These are phyloP conservation scores for Psilocybe azurescens DNA, from an alignment of 768 basidiomycete genomes.

Conservation along the genomic window DNA sequence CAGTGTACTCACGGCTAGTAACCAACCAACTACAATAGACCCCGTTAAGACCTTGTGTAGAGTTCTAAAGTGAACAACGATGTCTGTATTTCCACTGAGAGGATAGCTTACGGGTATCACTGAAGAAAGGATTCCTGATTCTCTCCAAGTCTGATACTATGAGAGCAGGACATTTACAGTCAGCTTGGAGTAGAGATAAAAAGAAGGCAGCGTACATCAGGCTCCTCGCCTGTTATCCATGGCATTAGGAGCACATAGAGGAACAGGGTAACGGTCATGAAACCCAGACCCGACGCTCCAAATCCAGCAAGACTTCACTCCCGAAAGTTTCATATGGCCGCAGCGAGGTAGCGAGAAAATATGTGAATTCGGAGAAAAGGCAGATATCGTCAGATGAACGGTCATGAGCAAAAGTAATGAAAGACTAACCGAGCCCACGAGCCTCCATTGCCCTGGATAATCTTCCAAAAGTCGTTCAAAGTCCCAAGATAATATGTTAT, in stretches of 20 bases:
- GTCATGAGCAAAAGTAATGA: background rate
- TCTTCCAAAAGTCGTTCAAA: conserved; percentile 50
- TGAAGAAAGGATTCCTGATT: conserved; percentile 69
- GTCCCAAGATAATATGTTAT: conserved; percentile 69
- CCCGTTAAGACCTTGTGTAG: conserved; percentile 57
- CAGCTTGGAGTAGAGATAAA: background rate
- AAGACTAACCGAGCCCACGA: conserved; percentile 61
- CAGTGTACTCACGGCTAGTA: conserved; percentile 62
- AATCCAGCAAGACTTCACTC: conserved; percentile 54
- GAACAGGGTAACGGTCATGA: conserved; percentile 71
- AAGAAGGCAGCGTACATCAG: conserved; percentile 58
- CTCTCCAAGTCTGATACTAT: conserved; percentile 77
- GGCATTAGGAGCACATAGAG: conserved; percentile 73
- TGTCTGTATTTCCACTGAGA: background rate
- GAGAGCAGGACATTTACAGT: background rate
- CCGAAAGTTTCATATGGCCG: background rate
- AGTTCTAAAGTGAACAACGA: background rate
- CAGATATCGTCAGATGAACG: conserved; percentile 1
- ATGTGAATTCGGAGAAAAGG: conserved; percentile 5
- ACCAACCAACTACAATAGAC: conserved; percentile 75
- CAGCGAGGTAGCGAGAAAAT: background rate
- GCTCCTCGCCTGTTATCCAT: conserved; percentile 68
- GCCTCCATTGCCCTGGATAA: conserved; percentile 42
- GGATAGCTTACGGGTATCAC: conserved; percentile 61
- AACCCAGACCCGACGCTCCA: conserved; percentile 56